A percentile compares a stretch with the other conserved stretches of the same genome.
These are phyloP conservation scores for Xerocomus brunneocitrinus DNA, from an alignment of 768 basidiomycete species.

Conservation along the genomic window DNA sequence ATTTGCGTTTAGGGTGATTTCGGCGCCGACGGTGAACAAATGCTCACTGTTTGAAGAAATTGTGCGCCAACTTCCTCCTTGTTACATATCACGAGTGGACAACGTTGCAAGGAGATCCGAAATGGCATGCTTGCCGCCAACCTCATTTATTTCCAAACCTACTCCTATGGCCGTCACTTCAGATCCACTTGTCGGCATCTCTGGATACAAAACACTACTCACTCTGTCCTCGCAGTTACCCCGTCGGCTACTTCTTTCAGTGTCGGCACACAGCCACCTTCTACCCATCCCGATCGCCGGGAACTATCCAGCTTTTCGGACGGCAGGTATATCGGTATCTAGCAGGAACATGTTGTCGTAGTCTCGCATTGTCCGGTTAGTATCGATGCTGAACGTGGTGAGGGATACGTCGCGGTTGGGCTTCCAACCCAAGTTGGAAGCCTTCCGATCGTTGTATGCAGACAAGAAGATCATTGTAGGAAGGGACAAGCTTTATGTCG, in stretches of 20 bases:
- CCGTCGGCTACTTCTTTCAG: slow-evolving; percentile 4
- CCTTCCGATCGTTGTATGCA: slow-evolving; percentile 78
- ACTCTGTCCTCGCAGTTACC: slow-evolving; percentile 1
- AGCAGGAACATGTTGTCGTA: slow-evolving; percentile 78
- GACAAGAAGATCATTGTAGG: slow-evolving; percentile 99
- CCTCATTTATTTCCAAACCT: slow-evolving; percentile 95
- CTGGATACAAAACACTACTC: slow-evolving; percentile 80
- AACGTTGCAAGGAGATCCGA: slow-evolving; percentile 85
- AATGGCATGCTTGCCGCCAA: slow-evolving; percentile 98
- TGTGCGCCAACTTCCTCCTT: not conserved
- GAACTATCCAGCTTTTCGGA: slow-evolving; percentile 1
- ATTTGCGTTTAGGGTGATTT: no score
- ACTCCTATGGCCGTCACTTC: slow-evolving; percentile 94
- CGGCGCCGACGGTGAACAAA: slow-evolving; percentile 58
- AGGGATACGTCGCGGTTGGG: slow-evolving; percentile 79
- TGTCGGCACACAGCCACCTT: not conserved
- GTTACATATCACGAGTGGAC: slow-evolving; percentile 1
- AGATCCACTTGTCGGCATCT: slow-evolving; percentile 88
- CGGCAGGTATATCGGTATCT: slow-evolving; percentile 47
- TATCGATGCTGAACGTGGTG: slow-evolving; percentile 86
- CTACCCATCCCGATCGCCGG: slow-evolving; percentile 6
- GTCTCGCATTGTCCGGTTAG: slow-evolving; percentile 94
- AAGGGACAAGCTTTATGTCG: slow-evolving; percentile 96
- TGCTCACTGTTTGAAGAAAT: slow-evolving; percentile 62
- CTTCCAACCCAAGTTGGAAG: slow-evolving; percentile 82